Conservation (phyloP, 2,329 filamentous ascomycete genomes). For the Hymenoscyphus albidus region DNA sequence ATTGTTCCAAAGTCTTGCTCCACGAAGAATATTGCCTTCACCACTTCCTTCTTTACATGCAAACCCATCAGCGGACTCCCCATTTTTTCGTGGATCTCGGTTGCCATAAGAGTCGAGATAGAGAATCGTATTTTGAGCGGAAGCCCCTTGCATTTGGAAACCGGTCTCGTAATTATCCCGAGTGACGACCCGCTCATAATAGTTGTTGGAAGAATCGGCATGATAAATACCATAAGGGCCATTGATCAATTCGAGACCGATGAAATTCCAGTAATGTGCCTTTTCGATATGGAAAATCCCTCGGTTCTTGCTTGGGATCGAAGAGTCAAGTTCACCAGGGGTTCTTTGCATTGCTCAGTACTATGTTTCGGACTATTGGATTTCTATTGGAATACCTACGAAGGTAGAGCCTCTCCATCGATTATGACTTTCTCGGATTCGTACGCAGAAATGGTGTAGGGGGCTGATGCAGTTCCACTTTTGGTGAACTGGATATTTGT, state of each 20-base stretch:
- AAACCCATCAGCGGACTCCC: conserved; percentile 48
- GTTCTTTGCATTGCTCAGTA: conserved; percentile 26
- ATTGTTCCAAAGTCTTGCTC: conserved; percentile 47
- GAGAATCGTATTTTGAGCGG: conserved; percentile 39
- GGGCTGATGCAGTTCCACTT: conserved; percentile 39
- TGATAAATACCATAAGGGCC: conserved; percentile 40
- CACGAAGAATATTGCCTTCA: conserved; percentile 43
- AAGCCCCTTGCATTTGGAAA: conserved; percentile 37
- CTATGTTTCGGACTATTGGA: neutral
- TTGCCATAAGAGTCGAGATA: conserved; percentile 44
- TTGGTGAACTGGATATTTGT: conserved; percentile 47
- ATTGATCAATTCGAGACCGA: conserved; percentile 36
- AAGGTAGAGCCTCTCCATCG: conserved; percentile 41
- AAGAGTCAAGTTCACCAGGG: conserved; percentile 40
- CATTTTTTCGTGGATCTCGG: conserved; percentile 48
- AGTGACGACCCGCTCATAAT: conserved; percentile 38
- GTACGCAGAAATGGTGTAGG: conserved; percentile 43
- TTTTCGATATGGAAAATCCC: conserved; percentile 46
- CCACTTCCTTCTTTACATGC: conserved; percentile 46
- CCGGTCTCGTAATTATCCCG: conserved; percentile 41
- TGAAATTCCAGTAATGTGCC: conserved; percentile 45
- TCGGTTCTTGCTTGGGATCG: conserved; percentile 40
- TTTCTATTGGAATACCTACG: conserved; percentile 13
- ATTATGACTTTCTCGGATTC: conserved; percentile 43
- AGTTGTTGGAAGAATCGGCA: conserved; percentile 36